Percentiles rank a stretch among this genome's conserved stretches.
These are phyloP conservation scores for Colletotrichum siamense DNA, from an alignment of 2,329 filamentous ascomycete species.

Conservation along the genomic window DNA sequence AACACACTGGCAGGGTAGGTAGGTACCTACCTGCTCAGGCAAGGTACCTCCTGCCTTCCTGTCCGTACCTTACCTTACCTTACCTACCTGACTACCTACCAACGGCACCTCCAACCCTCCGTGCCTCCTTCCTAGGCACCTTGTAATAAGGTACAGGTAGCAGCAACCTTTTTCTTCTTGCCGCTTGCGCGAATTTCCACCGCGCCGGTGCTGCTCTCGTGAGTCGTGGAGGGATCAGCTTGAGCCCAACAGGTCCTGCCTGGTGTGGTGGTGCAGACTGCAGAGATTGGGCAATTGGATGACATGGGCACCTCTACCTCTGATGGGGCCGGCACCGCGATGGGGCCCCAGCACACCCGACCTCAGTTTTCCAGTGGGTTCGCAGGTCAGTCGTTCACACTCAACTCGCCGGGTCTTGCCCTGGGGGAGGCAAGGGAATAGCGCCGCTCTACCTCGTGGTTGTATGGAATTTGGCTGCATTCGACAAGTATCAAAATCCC, in stretches of 20 bases:
- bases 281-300: conserved; percentile 10
- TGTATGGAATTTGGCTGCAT: background rate
- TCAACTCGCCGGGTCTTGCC: background rate
- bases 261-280: background rate
- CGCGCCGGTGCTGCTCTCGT: background rate
- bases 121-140: background rate
- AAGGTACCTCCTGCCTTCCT: background rate
- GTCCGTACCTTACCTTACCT: background rate
- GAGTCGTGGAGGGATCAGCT: background rate
- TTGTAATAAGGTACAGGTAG: background rate
- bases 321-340: background rate
- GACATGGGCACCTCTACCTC: background rate
- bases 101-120: background rate
- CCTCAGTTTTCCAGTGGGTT: background rate
- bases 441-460: background rate
- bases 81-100: background rate
- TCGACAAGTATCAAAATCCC: background rate
- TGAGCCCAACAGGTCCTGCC: background rate
- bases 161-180: background rate
- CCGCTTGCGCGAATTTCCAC: background rate
- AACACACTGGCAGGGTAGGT: background rate
- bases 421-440: background rate
- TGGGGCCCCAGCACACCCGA: background rate
- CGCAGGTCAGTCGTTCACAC: background rate
- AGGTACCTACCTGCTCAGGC: background rate